Percentiles rank a stretch among this genome's conserved stretches.
phyloP scores from a whole-genome alignment of 2,329 filamentous ascomycete species.

The Xylariaceae sp. region DNA sequence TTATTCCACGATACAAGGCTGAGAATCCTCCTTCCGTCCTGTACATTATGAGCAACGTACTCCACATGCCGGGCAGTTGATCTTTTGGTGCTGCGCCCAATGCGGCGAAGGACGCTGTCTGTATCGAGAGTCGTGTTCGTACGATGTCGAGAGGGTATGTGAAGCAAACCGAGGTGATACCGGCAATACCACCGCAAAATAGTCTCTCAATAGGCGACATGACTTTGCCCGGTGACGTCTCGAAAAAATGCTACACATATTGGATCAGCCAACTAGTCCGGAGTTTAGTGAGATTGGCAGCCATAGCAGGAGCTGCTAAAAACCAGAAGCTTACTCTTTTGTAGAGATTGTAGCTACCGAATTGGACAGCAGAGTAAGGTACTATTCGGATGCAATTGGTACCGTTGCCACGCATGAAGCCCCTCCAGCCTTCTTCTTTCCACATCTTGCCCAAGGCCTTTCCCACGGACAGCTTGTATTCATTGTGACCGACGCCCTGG shows the following conservation, averaged over 20 bases:
- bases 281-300: too few relatives aligned
- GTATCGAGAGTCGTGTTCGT: slow-evolving; percentile 91
- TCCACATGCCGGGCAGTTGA: slow-evolving; percentile 88
- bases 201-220: slow-evolving; percentile 72
- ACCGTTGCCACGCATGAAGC: slow-evolving; percentile 96
- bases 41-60: slow-evolving; percentile 79
- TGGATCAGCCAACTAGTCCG: too few relatives aligned
- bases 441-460: slow-evolving; percentile 94
- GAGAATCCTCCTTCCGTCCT: slow-evolving; percentile 78
- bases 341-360: slow-evolving; percentile 97
- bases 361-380: slow-evolving; percentile 96
- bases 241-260: slow-evolving; percentile 67
- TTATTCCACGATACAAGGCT: slow-evolving; percentile 89
- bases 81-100: slow-evolving; percentile 58
- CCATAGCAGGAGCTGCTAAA: too few relatives aligned
- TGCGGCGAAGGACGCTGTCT: slow-evolving; percentile 89
- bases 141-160: slow-evolving; percentile 98
- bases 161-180: slow-evolving; percentile 89
- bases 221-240: slow-evolving; percentile 68
- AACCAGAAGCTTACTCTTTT: slow-evolving; percentile 72
- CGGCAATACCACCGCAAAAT: slow-evolving; percentile 84
- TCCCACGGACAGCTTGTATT: slow-evolving; percentile 88
- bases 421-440: slow-evolving; percentile 92
- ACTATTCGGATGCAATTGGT: slow-evolving; percentile 98
- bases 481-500: slow-evolving; percentile 82